Evolutionary conservation across 2,329 filamentous ascomycete genomes (phyloP), one percentile per base, ranked within the genome.

Genomic region (Penicillium oxalicum): DNA sequence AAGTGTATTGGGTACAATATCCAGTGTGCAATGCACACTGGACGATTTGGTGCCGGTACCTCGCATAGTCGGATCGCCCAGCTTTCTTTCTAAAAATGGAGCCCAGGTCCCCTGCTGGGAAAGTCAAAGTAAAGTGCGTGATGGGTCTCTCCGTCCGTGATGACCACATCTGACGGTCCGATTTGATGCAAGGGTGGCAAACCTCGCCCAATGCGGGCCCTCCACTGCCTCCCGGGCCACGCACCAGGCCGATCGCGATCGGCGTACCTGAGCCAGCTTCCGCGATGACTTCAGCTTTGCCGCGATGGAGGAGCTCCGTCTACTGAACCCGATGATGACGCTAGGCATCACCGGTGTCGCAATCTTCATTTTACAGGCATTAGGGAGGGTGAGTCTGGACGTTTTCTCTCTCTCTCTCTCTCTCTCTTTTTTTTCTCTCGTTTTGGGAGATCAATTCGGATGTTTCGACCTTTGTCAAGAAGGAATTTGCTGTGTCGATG

Each of bases 401-500:
- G 18, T 18, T 18, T 18, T 18, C 18, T 18, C 18, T 18, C 18
- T 18, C 18, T 18, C 2, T 18, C 2, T 18, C 18, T 18, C 18
- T 18, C 18, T 18, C 2, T 18, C 2, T 18, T 18, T 18, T 18
- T 1, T 18, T 18, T 18, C 2, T 18, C 18, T 18, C 18, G 18
- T 18, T 18, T 18, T 18, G 2, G 18, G 18, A 18, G 18, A 18
- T 18, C 18, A 18, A 2, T 18, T 2, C 18, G 18, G 18, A 33
- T 13, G 36, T 36, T 53, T 48, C 28, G 13, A 55, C 35, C 24
- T 45, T 48, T 40, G 25, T 25, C 5, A 9, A 9, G 24, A 48
- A 38, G 51, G 40, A 53, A 55, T 57, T 56, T 60, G 58, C 56
- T 60, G 59, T 58, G 50, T 49, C 51, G 52, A 18, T 18, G 6